Evolutionary conservation across 176 grass and related monocot species (phyloP), one percentile per base, ranked within the genome.

Genomic region (Phoenix dactylifera): DNA sequence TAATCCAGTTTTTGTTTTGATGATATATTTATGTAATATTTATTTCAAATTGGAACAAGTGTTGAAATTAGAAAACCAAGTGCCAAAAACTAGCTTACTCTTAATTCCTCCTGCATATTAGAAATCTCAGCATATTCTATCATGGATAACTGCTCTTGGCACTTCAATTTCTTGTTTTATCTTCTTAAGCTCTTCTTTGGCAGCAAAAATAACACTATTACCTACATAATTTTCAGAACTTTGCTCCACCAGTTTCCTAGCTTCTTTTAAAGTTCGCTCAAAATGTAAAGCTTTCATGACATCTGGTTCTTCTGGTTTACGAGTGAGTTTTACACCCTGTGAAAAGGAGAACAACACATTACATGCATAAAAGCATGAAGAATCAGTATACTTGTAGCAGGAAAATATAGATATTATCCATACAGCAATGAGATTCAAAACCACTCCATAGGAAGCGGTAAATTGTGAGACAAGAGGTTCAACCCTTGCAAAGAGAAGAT

Each of bases 161-260:
- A 72, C 26, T 12, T 87, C 69, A 77, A 91, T 91, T 78, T 97
- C 92, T 62, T 75, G 59, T 57, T 85, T 67, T 73, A 88, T 97
- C 81, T 76, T 91, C 81, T 88, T 79, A 60, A 90, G 79, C 59
- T 91, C 87, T 74, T 97, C 81, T 91, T 91, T 78, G 48, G 86
- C 83, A 60, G 92, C 83, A 69, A 88, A 65, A 84, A 97, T 84
- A 23, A 97, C 92, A 51, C 88, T 97, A 75, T 87, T 97, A 18
- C 92, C 92, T 29, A 97, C 92, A 88, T 91, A 97, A 76, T 97
- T 97, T 63, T 87, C 92, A 84, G 91, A 97, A 59, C 92, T 97
- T 82, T 88, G 86, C 60, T 97, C 92, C 44, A 97, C 83, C 72
- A 97, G 73, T 66, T 97, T 97, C 58, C 86, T 72, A 77, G 92